Conservation (phyloP, 1,139 yeast genomes). For the Blastobotrys arbuscula region DNA sequence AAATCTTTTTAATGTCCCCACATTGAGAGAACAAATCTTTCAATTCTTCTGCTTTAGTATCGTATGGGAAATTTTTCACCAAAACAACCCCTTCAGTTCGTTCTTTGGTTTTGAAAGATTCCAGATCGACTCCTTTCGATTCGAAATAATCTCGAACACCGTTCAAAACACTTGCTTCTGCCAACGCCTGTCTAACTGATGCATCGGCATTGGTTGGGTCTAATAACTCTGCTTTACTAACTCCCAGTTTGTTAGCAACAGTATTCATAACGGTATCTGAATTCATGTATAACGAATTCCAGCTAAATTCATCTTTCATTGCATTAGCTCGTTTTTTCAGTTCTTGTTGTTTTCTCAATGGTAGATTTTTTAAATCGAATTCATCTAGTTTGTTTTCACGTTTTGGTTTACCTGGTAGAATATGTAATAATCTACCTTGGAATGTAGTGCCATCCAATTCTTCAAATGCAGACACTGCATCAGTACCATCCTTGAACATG, state of each 20-base stretch:
- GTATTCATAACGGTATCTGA: slow-evolving; percentile 88
- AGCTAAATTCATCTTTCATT: slow-evolving; percentile 75
- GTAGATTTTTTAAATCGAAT: slow-evolving; percentile 82
- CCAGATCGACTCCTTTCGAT: slow-evolving; percentile 74
- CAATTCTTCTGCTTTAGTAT: slow-evolving; percentile 73
- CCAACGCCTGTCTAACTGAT: slow-evolving; percentile 96
- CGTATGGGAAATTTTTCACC: slow-evolving; percentile 85
- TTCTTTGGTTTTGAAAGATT: slow-evolving; percentile 64
- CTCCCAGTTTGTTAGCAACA: slow-evolving; percentile 79
- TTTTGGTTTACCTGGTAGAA: slow-evolving; percentile 78
- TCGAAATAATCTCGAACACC: slow-evolving; percentile 87
- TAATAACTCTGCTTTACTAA: slow-evolving; percentile 73
- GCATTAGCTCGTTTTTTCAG: slow-evolving; percentile 81
- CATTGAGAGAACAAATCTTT: slow-evolving; percentile 73
- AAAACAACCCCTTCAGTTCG: slow-evolving; percentile 77
- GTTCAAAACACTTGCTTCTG: slow-evolving; percentile 93
- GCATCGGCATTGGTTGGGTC: slow-evolving; percentile 84
- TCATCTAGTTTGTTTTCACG: slow-evolving; percentile 77
- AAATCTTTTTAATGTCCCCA: slow-evolving; percentile 72
- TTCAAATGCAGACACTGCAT: slow-evolving; percentile 71
- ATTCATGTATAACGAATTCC: slow-evolving; percentile 92
- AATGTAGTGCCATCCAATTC: slow-evolving; percentile 81
- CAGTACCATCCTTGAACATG: slow-evolving; percentile 56
- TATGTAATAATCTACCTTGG: slow-evolving; percentile 90
- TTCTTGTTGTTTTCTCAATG: slow-evolving; percentile 85